phyloP scores from a whole-genome alignment of 2,329 filamentous ascomycete genomes.

The Fusarium liriodendri region DNA sequence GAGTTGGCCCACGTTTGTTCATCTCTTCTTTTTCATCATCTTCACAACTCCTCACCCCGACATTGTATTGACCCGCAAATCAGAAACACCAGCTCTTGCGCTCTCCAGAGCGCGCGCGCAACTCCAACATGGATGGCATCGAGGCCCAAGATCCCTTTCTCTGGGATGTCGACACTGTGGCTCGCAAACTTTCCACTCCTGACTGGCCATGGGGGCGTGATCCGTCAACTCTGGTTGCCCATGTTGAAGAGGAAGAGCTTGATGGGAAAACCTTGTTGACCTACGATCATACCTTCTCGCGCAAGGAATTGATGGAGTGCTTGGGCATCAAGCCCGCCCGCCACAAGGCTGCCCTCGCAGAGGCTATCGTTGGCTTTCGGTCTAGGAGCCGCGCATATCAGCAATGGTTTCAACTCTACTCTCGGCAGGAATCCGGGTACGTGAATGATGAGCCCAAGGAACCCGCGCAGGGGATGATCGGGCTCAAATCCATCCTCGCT shows the following conservation, averaged over 20 bases:
- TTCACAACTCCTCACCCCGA: background rate
- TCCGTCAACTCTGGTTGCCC: conserved; percentile 60
- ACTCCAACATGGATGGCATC: conserved; percentile 42
- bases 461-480: background rate
- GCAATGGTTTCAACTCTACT: conserved; percentile 42
- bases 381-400: conserved; percentile 62
- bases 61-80: background rate
- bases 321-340: conserved; percentile 68
- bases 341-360: conserved; percentile 67
- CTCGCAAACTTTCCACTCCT: conserved; percentile 71
- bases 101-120: background rate
- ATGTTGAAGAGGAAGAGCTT: conserved; percentile 71
- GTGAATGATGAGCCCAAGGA: conserved; percentile 19
- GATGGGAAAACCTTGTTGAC: conserved; percentile 74
- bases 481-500: background rate
- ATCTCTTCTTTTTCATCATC: background rate
- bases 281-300: conserved; percentile 60
- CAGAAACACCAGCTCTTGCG: conserved; percentile 10
- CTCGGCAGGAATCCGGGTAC: conserved; percentile 29
- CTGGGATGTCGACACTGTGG: conserved; percentile 78
- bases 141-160: conserved; percentile 72
- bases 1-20: background rate
- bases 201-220: conserved; percentile 64
- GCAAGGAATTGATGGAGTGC: conserved; percentile 62
- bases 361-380: conserved; percentile 68